Evolutionary conservation across 192 early-diverging fungal genomes (phyloP), one percentile per base, ranked within the genome.

Genomic region (Rhizoclosmatium globosum): DNA sequence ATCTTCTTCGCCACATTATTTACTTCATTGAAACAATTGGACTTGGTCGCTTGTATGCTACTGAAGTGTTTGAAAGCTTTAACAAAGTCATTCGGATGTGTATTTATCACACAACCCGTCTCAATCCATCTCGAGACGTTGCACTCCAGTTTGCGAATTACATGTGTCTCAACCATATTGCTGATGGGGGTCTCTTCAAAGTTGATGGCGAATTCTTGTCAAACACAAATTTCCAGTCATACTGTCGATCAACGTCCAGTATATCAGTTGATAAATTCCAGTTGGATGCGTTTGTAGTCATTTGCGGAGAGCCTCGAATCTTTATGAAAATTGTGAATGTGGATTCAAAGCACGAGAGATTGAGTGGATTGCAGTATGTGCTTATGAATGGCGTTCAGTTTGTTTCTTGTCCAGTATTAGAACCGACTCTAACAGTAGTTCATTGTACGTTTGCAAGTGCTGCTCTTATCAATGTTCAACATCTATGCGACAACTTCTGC

Each of bases 21-120:
- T 1, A 19, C 2, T 72, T 3, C 2, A 38, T 75, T 4, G 2
- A n/a, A 6, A 19, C 11, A 41, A 64, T 75, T 64, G 73, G 73
- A 23, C 59, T 0, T 31, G 21, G 59, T 39, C 9, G 17, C 17
- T 43, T 75, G 31, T 64, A 2, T 64, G 73, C 73, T 11, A 64
- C 73, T 62, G 73, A 75, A 45, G 41, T 23, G 42, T 64, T 47
- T 64, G 61, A 75, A 46, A 60, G 56, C 50, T 60, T 42, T 7
- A 75, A 75, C 48, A 60, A 60, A 43, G n/a, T 64, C 23, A 64
- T 64, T 2, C 19, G 73, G 7, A 64, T 11, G 6, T 19, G 59
- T 11, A 59, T 72, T 56, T 31, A n/a, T 13, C 70, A 72, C 50
- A 56, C 70, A 48, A 72, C 58, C 56, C 70, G 70, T 4, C 67